Evolutionary conservation across 2,329 filamentous ascomycete species (phyloP).

Genomic region (Arthroderma sp.): DNA sequence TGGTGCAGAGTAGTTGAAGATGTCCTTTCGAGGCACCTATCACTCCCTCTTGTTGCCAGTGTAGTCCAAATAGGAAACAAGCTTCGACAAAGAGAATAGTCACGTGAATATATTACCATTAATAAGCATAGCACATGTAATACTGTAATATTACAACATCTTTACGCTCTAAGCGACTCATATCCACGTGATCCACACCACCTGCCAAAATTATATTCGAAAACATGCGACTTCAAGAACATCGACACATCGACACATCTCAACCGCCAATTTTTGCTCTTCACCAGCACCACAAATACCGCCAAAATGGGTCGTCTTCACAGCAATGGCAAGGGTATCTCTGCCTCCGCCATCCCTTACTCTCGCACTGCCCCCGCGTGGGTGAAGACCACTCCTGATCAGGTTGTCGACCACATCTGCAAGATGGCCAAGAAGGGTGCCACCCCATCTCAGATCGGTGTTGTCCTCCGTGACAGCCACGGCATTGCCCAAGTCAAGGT

Average conservation of each 20-base stretch:
- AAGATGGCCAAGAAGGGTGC: conserved; percentile 98
- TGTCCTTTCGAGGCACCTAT: background rate
- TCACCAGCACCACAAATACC: conserved; percentile 10
- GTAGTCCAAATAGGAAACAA: background rate
- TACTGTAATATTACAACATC: background rate
- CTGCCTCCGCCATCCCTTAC: conserved; percentile 90
- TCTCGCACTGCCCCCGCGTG: conserved; percentile 83
- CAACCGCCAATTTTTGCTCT: conserved; percentile 5
- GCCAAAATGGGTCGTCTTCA: conserved; percentile 84
- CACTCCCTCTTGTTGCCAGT: background rate
- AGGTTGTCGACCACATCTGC: conserved; percentile 98
- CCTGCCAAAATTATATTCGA: background rate
- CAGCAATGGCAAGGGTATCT: conserved; percentile 99
- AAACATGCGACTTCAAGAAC: background rate
- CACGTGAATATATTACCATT: background rate
- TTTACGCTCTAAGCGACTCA: background rate
- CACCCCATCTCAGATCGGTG: conserved; percentile 97
- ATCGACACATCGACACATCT: background rate
- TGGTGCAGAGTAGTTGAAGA: conserved; percentile 19
- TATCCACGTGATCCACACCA: conserved; percentile 11
- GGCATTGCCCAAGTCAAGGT: conserved; percentile 96
- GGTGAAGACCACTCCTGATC: conserved; percentile 97
- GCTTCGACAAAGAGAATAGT: too few relatives aligned
- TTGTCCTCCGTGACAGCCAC: conserved; percentile 94
- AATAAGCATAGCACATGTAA: background rate